Evolutionary conservation across 192 early-diverging fungal species (phyloP), one percentile per base, ranked within the genome.

Genomic region (Jimgerdemannia lactiflua): DNA sequence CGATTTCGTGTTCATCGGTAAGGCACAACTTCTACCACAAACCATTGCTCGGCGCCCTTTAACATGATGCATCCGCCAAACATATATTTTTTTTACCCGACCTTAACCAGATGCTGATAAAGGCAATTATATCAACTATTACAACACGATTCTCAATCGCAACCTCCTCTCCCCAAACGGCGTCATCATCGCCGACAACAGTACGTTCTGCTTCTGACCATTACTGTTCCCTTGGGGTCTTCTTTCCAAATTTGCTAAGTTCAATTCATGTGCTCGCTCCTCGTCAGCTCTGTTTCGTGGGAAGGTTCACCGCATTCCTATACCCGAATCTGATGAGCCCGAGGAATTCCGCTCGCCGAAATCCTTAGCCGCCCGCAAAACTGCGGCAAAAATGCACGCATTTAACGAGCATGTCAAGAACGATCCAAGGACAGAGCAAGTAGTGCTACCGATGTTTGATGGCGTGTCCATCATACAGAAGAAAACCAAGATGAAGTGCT

Each of bases 151-250:
- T 65, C 74, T 95, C 42, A 86, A 91, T n/a, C 79, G 83, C n/a
- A 75, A 84, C 17, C 75, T 93, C 10, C 76, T 95, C 4, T 29
- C 84, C 3, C 79, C 87, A 7, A 40, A 79, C 19, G 93, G 92
- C 6, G 72, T 89, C 29, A 85, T 95, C n/a, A 71, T 93, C 18
- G 86, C 82, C 0, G 93, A 95, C 75, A 95, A 95, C 77, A 79
- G 81, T 73, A 80, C 74, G 14, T n/a, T 39, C 20, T 20, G 6
- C n/a, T 67, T 10, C 11, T n/a, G 64, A n/a, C 64, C 19, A 67
- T 67, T 67, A 54, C 49, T 54, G 4, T 54, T 54, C 11, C 11
- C 11, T 54, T 54, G 4, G 4, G 4, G 4, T 54, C 11, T 54
- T 54, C 11, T 54, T 54, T 54, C 11, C 11, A 7, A 7, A 7